These are phyloP conservation scores for Zymoseptoria ardabiliae DNA, from an alignment of 2,329 filamentous ascomycete genomes.

Conservation along the genomic window DNA sequence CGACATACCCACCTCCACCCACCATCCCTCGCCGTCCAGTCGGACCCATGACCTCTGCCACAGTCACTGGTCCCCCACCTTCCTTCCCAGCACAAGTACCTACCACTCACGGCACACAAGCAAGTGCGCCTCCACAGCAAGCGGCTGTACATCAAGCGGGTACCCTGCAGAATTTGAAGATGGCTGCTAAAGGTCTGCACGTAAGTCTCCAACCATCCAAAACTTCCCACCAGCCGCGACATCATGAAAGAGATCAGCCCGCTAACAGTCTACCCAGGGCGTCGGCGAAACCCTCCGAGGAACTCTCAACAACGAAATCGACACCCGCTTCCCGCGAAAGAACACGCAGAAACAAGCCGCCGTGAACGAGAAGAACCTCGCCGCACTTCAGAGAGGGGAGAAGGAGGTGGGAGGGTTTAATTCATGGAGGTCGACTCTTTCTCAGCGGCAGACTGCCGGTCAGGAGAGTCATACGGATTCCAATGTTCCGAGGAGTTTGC, in stretches of 20 bases:
- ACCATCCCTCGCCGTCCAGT: not conserved
- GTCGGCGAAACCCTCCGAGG: conserved; percentile 29
- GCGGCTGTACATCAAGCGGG: conserved; percentile 1
- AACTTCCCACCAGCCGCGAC: not conserved
- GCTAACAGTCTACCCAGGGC: conserved; percentile 18
- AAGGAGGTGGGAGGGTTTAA: conserved; percentile 19
- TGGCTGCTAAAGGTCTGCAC: conserved; percentile 26
- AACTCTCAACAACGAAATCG: conserved; percentile 28
- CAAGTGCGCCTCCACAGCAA: not conserved
- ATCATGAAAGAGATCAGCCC: not conserved
- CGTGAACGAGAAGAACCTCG: conserved; percentile 23
- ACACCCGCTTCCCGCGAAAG: conserved; percentile 21
- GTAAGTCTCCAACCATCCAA: conserved; percentile 13
- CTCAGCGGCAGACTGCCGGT: not conserved
- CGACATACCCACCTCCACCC: not conserved
- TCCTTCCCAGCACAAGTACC: not conserved
- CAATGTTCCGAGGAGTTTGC: not conserved
- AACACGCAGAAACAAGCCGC: conserved; percentile 24
- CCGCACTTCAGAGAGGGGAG: conserved; percentile 20
- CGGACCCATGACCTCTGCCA: not conserved
- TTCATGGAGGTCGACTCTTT: not conserved
- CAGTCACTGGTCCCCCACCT: not conserved
- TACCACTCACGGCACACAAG: not conserved
- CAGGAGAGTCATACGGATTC: not conserved
- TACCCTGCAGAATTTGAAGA: conserved; percentile 22